Evolutionary conservation across 129 eudicot genomes (phyloP).

Genomic region (Tanacetum coccineum): DNA sequence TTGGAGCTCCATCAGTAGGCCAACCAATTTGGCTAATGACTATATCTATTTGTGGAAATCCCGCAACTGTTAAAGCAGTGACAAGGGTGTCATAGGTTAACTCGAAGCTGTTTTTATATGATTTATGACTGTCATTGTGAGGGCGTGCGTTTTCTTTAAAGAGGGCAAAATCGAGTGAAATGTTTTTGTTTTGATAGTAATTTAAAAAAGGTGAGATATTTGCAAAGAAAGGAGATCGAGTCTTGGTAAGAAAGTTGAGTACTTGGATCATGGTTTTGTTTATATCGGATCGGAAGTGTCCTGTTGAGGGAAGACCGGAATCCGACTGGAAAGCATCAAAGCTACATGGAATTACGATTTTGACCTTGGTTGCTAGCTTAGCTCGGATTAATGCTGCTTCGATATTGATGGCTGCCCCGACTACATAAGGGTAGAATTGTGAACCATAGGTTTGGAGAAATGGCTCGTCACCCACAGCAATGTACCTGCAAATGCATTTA

Average conservation of each 20-base stretch:
- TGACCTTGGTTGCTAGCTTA: conserved; percentile 56
- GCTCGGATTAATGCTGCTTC: conserved; percentile 72
- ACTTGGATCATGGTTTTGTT: conserved; percentile 84
- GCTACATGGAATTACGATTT: conserved; percentile 83
- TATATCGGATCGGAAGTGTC: conserved; percentile 63
- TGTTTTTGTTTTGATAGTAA: conserved; percentile 64
- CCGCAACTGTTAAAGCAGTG: conserved; percentile 51
- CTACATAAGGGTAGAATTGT: conserved; percentile 67
- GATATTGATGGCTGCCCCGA: conserved; percentile 85
- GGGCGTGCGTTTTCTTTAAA: conserved; percentile 62
- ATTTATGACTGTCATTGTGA: conserved; percentile 54
- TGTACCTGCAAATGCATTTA: conserved; percentile 46
- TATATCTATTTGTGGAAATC: conserved; percentile 56
- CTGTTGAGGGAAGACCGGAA: conserved; percentile 63
- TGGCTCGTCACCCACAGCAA: conserved; percentile 87
- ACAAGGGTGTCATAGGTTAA: conserved; percentile 64
- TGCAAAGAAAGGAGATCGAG: conserved; percentile 65
- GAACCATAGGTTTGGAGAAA: conserved; percentile 68
- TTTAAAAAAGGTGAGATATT: conserved; percentile 71
- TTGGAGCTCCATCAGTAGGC: conserved; percentile 92
- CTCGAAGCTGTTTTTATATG: conserved; percentile 63
- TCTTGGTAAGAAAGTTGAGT: conserved; percentile 64
- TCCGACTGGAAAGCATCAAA: conserved; percentile 64
- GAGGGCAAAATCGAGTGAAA: conserved; percentile 68
- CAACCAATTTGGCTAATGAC: conserved; percentile 81